Evolutionary conservation across 345 rosid genomes (phyloP).

Genomic region (Passiflora organensis): DNA sequence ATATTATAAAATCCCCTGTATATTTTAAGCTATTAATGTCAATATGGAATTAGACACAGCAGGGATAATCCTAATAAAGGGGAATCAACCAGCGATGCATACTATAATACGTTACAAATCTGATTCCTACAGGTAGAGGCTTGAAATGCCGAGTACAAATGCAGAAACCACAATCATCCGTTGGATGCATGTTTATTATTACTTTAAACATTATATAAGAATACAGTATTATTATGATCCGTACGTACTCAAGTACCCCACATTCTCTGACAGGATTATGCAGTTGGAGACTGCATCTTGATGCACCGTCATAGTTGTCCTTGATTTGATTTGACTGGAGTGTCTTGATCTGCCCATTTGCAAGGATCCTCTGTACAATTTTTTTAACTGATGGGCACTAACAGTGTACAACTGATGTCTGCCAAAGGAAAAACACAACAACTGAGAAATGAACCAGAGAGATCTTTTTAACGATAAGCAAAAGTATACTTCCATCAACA

Average conservation of each 20-base stretch:
- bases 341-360: neutral
- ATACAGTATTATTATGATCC: constrained; percentile 20
- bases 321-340: constrained; percentile 15
- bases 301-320: neutral
- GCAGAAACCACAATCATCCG: neutral
- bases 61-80: neutral
- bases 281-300: neutral
- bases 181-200: neutral
- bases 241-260: constrained; percentile 45
- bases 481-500: no score
- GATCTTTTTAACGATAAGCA: constrained; percentile 1
- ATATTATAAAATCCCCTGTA: neutral
- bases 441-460: neutral
- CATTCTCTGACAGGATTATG: constrained; percentile 52
- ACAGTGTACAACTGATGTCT: neutral
- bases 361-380: neutral
- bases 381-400: neutral
- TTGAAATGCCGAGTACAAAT: neutral
- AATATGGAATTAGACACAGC: no score
- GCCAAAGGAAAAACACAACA: neutral
- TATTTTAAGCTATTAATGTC: neutral
- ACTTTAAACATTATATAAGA: neutral
- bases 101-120: neutral
- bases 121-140: neutral
- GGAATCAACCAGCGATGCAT: neutral